phyloP scores from a whole-genome alignment of 75 land plant species.

The Picea sitchensis region DNA sequence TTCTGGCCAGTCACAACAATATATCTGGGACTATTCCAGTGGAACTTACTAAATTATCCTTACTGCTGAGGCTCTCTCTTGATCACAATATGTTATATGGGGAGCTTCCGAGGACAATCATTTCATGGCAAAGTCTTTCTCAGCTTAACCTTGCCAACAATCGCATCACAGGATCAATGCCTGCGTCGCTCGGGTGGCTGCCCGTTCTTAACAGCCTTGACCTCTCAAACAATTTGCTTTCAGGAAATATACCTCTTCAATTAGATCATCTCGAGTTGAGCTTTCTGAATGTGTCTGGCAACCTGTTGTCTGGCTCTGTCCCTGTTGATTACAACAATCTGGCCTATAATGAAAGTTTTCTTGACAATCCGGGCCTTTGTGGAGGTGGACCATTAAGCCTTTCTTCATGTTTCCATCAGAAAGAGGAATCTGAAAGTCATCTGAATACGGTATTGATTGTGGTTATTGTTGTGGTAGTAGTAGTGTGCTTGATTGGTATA shows the following conservation, averaged over 20 bases:
- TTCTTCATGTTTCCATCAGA: not conserved
- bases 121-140: too few relatives aligned
- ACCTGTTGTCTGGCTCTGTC: conserved; percentile 31
- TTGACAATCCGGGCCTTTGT: conserved; percentile 26
- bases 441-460: not conserved
- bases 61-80: too few relatives aligned
- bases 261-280: conserved; percentile 25
- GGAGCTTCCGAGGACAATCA: too few relatives aligned
- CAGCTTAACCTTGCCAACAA: too few relatives aligned
- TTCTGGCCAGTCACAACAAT: too few relatives aligned
- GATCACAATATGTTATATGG: too few relatives aligned
- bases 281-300: conserved; percentile 42
- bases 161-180: too few relatives aligned
- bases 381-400: not conserved
- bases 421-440: not conserved
- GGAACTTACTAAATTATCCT: too few relatives aligned
- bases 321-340: conserved; percentile 18
- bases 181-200: too few relatives aligned
- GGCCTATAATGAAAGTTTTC: conserved; percentile 37
- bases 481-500: not conserved
- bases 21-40: too few relatives aligned
- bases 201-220: too few relatives aligned
- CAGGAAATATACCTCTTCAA: conserved; percentile 35
- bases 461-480: conserved; percentile 6
- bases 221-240: conserved; percentile 22